Evolutionary conservation across 139 green algal species (phyloP).

Genomic region (Chlorella sp.): DNA sequence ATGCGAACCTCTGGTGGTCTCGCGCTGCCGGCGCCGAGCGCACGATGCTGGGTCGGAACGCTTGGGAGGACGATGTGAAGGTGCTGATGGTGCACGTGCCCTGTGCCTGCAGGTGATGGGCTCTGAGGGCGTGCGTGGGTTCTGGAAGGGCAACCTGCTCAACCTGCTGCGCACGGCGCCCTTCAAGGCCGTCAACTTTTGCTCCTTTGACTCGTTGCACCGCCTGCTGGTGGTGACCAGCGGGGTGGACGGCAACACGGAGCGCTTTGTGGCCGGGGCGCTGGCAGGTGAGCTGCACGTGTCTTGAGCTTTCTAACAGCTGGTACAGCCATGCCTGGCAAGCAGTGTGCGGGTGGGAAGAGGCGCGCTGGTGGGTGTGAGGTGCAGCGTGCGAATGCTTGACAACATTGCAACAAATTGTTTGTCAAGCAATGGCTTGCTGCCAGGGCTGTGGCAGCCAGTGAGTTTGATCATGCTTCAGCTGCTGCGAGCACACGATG

Average conservation of each 20-base stretch:
- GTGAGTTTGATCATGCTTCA: too few relatives aligned
- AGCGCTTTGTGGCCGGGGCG: conserved; percentile 41
- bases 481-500: too few relatives aligned
- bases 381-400: too few relatives aligned
- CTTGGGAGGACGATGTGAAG: not conserved
- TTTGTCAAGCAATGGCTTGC: too few relatives aligned
- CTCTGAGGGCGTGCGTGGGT: conserved; percentile 46
- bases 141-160: conserved; percentile 69
- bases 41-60: not conserved
- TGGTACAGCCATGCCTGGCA: too few relatives aligned
- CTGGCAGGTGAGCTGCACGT: conserved; percentile 28
- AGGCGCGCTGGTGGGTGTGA: too few relatives aligned
- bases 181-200: conserved; percentile 81
- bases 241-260: conserved; percentile 23
- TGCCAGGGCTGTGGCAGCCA: too few relatives aligned
- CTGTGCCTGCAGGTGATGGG: conserved; percentile 25
- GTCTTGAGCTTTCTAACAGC: too few relatives aligned
- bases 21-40: not conserved
- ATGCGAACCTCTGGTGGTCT: too few relatives aligned
- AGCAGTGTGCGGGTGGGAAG: too few relatives aligned
- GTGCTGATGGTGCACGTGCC: not conserved
- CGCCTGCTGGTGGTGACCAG: conserved; percentile 24
- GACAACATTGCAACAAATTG: too few relatives aligned
- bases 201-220: conserved; percentile 64
- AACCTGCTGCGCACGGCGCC: conserved; percentile 73